These are phyloP conservation scores for Aspergillus sclerotialis DNA, from an alignment of 2,329 filamentous ascomycete species.

Conservation along the genomic window DNA sequence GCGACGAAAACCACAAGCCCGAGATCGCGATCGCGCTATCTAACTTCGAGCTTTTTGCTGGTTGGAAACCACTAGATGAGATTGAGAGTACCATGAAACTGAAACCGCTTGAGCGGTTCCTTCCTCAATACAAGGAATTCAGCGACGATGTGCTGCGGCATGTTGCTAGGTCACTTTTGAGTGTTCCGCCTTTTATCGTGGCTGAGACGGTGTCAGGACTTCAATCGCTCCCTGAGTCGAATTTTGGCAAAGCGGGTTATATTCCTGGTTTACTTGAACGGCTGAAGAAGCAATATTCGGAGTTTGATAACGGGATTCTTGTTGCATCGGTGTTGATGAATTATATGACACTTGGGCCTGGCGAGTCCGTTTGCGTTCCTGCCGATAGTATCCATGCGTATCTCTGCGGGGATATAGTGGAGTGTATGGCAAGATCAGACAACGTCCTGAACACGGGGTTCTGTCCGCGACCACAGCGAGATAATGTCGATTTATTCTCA, in stretches of 20 bases:
- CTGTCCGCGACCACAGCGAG: conserved; percentile 59
- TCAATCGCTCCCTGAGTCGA: conserved; percentile 38
- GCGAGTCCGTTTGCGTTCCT: conserved; percentile 63
- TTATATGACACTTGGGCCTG: conserved; percentile 58
- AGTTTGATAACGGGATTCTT: conserved; percentile 58
- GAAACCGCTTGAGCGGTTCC: conserved; percentile 47
- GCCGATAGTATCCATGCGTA: conserved; percentile 71
- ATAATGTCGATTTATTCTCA: conserved; percentile 58
- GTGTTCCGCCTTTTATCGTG: conserved; percentile 45
- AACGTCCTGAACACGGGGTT: conserved; percentile 71
- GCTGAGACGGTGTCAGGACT: conserved; percentile 48
- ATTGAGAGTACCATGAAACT: conserved; percentile 54
- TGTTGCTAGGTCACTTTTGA: conserved; percentile 50
- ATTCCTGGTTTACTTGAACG: conserved; percentile 60
- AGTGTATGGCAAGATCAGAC: conserved; percentile 70
- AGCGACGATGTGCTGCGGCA: conserved; percentile 52
- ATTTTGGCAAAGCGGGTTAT: conserved; percentile 49
- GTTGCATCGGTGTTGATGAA: conserved; percentile 71
- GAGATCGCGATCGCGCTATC: conserved; percentile 68
- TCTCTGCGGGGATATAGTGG: conserved; percentile 65
- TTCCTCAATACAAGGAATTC: conserved; percentile 45
- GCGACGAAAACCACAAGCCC: conserved; percentile 70
- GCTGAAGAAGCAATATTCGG: conserved; percentile 57
- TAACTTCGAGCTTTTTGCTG: conserved; percentile 68
- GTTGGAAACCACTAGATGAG: conserved; percentile 60